Evolutionary conservation across 2,329 filamentous ascomycete genomes (phyloP), one percentile per base, ranked within the genome.

Genomic region (Biscogniauxia sp.): DNA sequence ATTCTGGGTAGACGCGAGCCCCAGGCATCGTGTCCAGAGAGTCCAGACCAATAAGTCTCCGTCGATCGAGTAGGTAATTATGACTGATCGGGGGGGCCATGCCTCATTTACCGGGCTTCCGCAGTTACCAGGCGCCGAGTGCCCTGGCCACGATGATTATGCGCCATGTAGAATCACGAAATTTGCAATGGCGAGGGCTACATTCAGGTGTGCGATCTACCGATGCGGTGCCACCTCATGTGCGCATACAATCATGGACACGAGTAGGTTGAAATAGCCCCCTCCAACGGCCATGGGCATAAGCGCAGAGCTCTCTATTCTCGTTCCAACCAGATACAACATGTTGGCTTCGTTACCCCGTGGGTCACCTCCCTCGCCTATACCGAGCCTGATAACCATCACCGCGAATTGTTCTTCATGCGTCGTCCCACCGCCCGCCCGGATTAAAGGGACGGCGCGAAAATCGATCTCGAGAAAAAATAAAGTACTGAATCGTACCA

Each of bases 381-480:
- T 45, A 45, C 37, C 17, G 37, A 45, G 17, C 15, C 37, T 45
- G 37, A 17, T 45, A 45, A 45, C 11, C 15, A 45, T 45, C 11
- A 9, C 17, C 37, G 37, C 37, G 37, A 45, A 45, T 45, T 45
- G 11, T 45, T 45, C 37, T 45, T 45, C 11, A 45, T 45, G 37
- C 37, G 15, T 45, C 37, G 37, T 53, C 25, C 28, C 52, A 26
- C 32, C 37, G 53, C 28, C 53, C 19, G 28, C 20, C 53, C 28
- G 53, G 53, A 26, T n/a, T 55, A 55, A 55, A 41, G 53, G 28
- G 32, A 37, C 53, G 53, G 28, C 26, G 26, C 26, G 53, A n/a
- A 19, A 32, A 45, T 41, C 32, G 53, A 55, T 55, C 26, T 41
- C 53, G 28, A 55, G 51, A 17, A 11, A 11, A 17, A 9, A n/a